These are phyloP conservation scores for Kodamaea lidongshanica DNA, from an alignment of 805 yeast species.

Conservation along the genomic window DNA sequence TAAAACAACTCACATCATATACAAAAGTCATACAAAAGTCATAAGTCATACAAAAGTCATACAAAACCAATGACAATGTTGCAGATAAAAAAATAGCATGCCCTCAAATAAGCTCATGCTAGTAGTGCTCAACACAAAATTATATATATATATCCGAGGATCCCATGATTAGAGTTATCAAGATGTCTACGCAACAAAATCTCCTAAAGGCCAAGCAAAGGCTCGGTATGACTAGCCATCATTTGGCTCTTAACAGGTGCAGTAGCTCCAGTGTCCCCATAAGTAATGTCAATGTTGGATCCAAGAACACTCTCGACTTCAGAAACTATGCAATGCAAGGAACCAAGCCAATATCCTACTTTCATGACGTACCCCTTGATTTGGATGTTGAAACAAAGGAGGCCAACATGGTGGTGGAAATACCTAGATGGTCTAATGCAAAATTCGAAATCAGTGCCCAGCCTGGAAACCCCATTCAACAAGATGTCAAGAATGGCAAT, in stretches of 20 bases:
- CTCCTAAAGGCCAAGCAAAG: slow-evolving; percentile 8
- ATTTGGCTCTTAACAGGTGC: slow-evolving; percentile 9
- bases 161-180: too few species aligned
- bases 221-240: slow-evolving; percentile 10
- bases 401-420: slow-evolving; percentile 43
- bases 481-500: slow-evolving; percentile 71
- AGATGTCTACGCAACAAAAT: slow-evolving; percentile 1
- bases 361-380: slow-evolving; percentile 66
- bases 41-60: too few species aligned
- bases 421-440: slow-evolving; percentile 70
- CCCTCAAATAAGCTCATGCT: too few species aligned
- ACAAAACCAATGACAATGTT: too few species aligned
- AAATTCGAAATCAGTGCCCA: slow-evolving; percentile 66
- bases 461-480: slow-evolving; percentile 70
- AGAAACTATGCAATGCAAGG: slow-evolving; percentile 41
- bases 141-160: too few species aligned
- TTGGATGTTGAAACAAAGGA: slow-evolving; percentile 33
- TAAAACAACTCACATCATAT: too few species aligned
- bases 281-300: slow-evolving; percentile 17
- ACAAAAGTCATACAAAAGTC: too few species aligned
- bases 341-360: slow-evolving; percentile 48
- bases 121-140: too few species aligned
- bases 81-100: too few species aligned
- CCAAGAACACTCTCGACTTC: slow-evolving; percentile 30
- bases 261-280: slow-evolving; percentile 8